These are phyloP conservation scores for Sugiyamaella valdiviana DNA, from an alignment of 805 yeast genomes.

Conservation along the genomic window DNA sequence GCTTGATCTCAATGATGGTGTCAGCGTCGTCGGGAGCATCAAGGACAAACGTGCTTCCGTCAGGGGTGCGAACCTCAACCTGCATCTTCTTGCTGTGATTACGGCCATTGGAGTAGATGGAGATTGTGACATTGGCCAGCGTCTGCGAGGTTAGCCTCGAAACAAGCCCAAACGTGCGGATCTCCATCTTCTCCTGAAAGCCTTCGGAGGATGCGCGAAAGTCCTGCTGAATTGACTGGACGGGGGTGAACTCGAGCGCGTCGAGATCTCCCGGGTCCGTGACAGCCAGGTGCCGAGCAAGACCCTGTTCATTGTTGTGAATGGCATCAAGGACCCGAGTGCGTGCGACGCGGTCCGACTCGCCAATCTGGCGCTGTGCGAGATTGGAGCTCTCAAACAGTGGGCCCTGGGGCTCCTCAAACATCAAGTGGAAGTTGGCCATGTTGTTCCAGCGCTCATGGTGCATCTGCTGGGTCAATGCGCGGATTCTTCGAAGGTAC, in stretches of 20 bases:
- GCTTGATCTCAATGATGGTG: conserved; percentile 16
- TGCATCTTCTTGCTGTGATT: conserved; percentile 18
- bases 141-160: conserved; percentile 7
- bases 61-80: conserved; percentile 12
- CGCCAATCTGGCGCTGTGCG: neutral
- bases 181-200: conserved; percentile 18
- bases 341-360: conserved; percentile 13
- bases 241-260: conserved; percentile 14
- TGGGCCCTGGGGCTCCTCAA: conserved; percentile 8
- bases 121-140: conserved; percentile 17
- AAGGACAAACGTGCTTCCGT: conserved; percentile 9
- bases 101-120: conserved; percentile 6
- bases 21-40: conserved; percentile 14
- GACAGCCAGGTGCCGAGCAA: conserved; percentile 13
- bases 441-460: conserved; percentile 23
- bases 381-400: neutral
- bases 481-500: conserved; percentile 11
- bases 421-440: conserved; percentile 19
- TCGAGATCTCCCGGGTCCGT: conserved; percentile 1
- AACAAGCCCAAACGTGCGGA: conserved; percentile 19
- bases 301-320: conserved; percentile 15
- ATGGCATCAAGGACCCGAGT: conserved; percentile 18
- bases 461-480: conserved; percentile 12
- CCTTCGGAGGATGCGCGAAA: conserved; percentile 20
- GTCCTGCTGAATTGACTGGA: conserved; percentile 21